phyloP scores from a whole-genome alignment of 306 rosid species.

The Ceratonia siliqua region DNA sequence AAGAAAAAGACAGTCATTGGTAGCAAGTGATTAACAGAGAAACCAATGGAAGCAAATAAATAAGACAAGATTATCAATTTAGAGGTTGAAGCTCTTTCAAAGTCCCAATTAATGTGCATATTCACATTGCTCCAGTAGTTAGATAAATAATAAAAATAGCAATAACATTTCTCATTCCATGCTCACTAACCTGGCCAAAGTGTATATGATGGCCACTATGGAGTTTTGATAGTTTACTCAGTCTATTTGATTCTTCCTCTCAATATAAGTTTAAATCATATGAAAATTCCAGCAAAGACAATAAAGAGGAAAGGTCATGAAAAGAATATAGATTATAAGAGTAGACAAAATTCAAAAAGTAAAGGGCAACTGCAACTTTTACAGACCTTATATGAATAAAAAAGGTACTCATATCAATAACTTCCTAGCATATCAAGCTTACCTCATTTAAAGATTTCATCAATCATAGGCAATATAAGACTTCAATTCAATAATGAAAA shows the following conservation, averaged over 20 bases:
- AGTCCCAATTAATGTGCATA: not conserved
- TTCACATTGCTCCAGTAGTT: not conserved
- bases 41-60: not conserved
- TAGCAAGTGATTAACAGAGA: conserved; percentile 4
- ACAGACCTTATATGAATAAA: not conserved
- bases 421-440: conserved; percentile 24
- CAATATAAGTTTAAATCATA: conserved; percentile 20
- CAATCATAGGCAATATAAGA: not conserved
- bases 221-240: not conserved
- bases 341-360: not conserved
- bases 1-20: conserved; percentile 14
- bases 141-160: not conserved
- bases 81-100: not conserved
- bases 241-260: conserved; percentile 7
- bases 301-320: not conserved
- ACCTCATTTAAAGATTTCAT: not conserved
- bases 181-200: conserved; percentile 4
- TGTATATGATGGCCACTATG: not conserved
- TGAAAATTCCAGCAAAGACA: not conserved
- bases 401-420: not conserved
- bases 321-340: not conserved
- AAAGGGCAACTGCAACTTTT: conserved; percentile 17
- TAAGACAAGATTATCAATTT: conserved; percentile 1
- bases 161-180: not conserved
- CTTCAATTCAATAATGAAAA: not conserved